Evolutionary conservation across 2,329 filamentous ascomycete genomes (phyloP).

Genomic region (Talaromyces sp.): DNA sequence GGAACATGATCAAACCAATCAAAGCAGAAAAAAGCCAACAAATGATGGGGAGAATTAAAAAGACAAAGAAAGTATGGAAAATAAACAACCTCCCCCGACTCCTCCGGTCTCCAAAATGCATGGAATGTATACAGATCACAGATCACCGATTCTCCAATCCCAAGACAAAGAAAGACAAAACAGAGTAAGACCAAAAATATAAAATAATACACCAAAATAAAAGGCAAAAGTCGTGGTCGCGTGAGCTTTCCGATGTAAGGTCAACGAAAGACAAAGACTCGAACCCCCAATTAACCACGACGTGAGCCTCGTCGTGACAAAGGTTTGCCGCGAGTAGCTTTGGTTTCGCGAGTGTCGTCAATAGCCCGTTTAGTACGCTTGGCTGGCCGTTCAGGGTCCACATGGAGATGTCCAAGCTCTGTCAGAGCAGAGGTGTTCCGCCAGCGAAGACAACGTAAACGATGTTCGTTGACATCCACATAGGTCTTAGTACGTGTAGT

Average conservation of each 20-base stretch:
- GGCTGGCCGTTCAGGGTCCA: constrained; percentile 57
- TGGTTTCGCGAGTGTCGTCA: constrained; percentile 43
- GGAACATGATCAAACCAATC: neutral
- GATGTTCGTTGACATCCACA: constrained; percentile 57
- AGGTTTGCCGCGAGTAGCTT: constrained; percentile 51
- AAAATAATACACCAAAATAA: constrained; percentile 5
- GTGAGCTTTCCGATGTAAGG: neutral
- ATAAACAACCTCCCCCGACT: constrained; percentile 9
- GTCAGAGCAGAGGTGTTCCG: constrained; percentile 63
- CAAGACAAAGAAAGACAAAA: constrained; percentile 1
- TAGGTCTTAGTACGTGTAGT: constrained; percentile 66
- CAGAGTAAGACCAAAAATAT: too few species aligned
- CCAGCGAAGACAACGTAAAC: constrained; percentile 63
- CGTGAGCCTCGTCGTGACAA: constrained; percentile 55
- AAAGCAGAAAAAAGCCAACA: neutral
- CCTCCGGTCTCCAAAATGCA: constrained; percentile 16
- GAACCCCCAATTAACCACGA: constrained; percentile 9
- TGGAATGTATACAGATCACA: constrained; percentile 20
- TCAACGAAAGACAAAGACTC: constrained; percentile 2
- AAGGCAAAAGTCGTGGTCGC: constrained; percentile 12
- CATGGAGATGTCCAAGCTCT: constrained; percentile 62
- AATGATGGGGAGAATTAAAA: neutral
- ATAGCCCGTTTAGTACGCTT: constrained; percentile 52
- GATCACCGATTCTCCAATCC: neutral
- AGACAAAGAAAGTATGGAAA: constrained; percentile 1